phyloP scores from a whole-genome alignment of 495 filamentous ascomycete species.

The Penicillium fimorum region DNA sequence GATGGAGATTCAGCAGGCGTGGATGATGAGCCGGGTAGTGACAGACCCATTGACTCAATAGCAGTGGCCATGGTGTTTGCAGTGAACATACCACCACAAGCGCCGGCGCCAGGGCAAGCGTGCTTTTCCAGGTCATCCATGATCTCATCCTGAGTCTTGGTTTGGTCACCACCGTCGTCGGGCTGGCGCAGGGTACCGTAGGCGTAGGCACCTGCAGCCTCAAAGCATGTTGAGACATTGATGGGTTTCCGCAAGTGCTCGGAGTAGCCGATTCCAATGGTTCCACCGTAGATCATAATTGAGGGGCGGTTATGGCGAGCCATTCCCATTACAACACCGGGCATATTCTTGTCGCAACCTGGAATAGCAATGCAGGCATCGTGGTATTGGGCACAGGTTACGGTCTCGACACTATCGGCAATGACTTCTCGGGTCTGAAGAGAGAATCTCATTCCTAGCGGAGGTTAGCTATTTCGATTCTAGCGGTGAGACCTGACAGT shows the following conservation, averaged over 20 bases:
- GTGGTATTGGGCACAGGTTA: slow-evolving; percentile 83
- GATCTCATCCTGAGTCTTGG: slow-evolving; percentile 69
- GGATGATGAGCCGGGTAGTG: slow-evolving; percentile 84
- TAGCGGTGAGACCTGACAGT: not conserved
- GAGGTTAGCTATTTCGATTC: not conserved
- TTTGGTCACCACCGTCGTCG: slow-evolving; percentile 54
- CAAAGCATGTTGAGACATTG: slow-evolving; percentile 89
- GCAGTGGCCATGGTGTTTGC: slow-evolving; percentile 98
- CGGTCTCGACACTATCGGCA: slow-evolving; percentile 90
- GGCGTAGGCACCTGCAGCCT: slow-evolving; percentile 82
- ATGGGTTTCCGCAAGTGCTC: slow-evolving; percentile 72
- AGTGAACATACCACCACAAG: slow-evolving; percentile 97
- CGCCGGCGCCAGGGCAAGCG: slow-evolving; percentile 86
- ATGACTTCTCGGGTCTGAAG: slow-evolving; percentile 95
- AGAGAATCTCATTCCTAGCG: slow-evolving; percentile 87
- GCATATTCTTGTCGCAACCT: slow-evolving; percentile 99
- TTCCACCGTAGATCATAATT: slow-evolving; percentile 84
- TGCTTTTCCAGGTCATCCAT: slow-evolving; percentile 83
- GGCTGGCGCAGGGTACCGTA: slow-evolving; percentile 67
- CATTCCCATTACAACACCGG: slow-evolving; percentile 78
- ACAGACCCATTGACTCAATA: slow-evolving; percentile 93
- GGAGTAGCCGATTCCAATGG: slow-evolving; percentile 84
- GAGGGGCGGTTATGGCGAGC: slow-evolving; percentile 89
- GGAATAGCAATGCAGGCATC: slow-evolving; percentile 95
- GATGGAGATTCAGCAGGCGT: slow-evolving; percentile 84